Evolutionary conservation across 225 moss, liverwort and hornwort species (phyloP), one percentile per base, ranked within the genome.

Genomic region (Polytrichum formosum): DNA sequence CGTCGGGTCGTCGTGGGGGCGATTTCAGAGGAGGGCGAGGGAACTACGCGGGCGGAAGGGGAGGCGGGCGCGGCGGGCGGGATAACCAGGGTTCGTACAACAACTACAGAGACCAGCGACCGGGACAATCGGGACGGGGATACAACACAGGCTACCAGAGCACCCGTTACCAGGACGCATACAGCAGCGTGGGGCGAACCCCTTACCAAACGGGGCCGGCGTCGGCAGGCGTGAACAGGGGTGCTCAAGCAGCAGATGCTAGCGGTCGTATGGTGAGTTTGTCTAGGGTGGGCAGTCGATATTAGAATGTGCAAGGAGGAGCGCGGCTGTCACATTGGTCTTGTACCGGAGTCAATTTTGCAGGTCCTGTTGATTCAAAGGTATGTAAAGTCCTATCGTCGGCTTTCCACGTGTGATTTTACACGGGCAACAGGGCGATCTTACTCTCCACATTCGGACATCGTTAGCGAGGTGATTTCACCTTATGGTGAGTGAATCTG

Each of bases 231-330:
- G 76, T 86, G 16, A 92, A 83, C 73, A 81, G 97, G 75, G 89
- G 81, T 59, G 87, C 86, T 16, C 81, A 82, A 72, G 79, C 82
- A 22, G 88, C 92, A 0, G 94, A 91, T 68, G 91, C 89, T 30
- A 90, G 89, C 70, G 97, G 94, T 19, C 97, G 94, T 46, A 97
- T 97, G 97, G 97, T 94, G 53, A 94, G 91, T 79, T 68, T 97
- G 83, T 88, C 88, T 10, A 81, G 85, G 54, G 76, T 81, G 16
- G 85, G 78, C 18, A 68, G 66, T 65, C 78, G 85, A 21, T 85
- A 75, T 68, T 85, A 77, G 73, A 58, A 20, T 20, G n/a, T 58
- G 20, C 58, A 58, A 22, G 58, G 23, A 20, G 20, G 58, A 58
- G 58, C 21, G 46, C 13, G 46, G 13, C 46, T 46, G 46, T 46